These are phyloP conservation scores for Metschnikowia baotianmanensis DNA, from an alignment of 805 yeast species.

Conservation along the genomic window DNA sequence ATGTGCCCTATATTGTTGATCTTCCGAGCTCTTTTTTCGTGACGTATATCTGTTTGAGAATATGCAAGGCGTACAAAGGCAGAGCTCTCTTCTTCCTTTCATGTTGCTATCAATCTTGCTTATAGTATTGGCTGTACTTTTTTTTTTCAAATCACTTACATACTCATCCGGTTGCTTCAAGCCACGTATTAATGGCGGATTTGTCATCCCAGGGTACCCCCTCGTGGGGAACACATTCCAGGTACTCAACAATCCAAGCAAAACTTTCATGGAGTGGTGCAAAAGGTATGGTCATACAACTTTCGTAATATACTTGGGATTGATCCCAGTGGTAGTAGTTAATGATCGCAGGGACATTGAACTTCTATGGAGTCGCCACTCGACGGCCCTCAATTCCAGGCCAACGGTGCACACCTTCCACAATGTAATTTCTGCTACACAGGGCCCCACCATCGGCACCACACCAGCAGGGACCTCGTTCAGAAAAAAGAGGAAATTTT, in stretches of 20 bases:
- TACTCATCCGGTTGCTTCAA: not conserved
- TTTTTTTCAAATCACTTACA: not conserved
- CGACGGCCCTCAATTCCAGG: slow-evolving; percentile 60
- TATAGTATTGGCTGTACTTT: not conserved
- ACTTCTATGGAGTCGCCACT: slow-evolving; percentile 48
- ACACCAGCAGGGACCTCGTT: slow-evolving; percentile 56
- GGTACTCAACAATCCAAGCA: slow-evolving; percentile 48
- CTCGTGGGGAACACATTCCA: slow-evolving; percentile 50
- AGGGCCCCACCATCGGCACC: slow-evolving; percentile 63
- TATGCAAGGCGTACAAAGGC: not conserved
- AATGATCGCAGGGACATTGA: slow-evolving; percentile 57
- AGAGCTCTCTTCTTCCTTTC: not conserved
- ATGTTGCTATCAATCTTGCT: slow-evolving; percentile 10
- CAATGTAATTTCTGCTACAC: slow-evolving; percentile 50
- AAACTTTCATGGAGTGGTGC: slow-evolving; percentile 46
- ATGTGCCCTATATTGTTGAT: no score
- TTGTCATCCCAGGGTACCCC: slow-evolving; percentile 47
- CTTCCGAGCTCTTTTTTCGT: no score
- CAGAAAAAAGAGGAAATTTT: slow-evolving; percentile 45
- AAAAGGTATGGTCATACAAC: slow-evolving; percentile 40
- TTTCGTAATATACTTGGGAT: slow-evolving; percentile 65
- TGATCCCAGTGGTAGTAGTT: slow-evolving; percentile 57
- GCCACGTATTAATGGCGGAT: slow-evolving; percentile 33
- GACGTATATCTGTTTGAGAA: no score
- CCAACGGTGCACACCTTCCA: slow-evolving; percentile 71